Conservation (phyloP, 139 green algal genomes). For the Marvania coccoides region DNA sequence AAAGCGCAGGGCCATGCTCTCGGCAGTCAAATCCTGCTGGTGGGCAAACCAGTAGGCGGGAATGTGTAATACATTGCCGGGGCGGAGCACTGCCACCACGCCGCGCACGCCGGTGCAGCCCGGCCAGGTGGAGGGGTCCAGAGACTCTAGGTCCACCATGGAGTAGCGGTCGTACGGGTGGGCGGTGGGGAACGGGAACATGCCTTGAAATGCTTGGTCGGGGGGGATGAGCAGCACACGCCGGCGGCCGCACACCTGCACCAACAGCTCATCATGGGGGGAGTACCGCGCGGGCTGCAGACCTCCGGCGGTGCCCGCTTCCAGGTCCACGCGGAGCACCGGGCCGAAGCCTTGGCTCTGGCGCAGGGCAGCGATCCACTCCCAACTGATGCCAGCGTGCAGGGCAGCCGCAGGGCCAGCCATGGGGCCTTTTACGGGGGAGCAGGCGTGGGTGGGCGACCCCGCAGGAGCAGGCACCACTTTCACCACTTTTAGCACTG, state of each 20-base stretch:
- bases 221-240: constrained; percentile 57
- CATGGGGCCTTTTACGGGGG: background rate
- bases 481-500: background rate
- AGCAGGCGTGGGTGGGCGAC: background rate
- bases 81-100: constrained; percentile 25
- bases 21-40: constrained; percentile 33
- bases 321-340: constrained; percentile 24
- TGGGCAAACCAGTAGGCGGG: constrained; percentile 56
- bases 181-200: constrained; percentile 66
- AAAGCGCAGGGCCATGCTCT: constrained; percentile 16
- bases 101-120: constrained; percentile 17
- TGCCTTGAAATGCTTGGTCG: constrained; percentile 31
- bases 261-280: constrained; percentile 36
- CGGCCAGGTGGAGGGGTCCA: constrained; percentile 37
- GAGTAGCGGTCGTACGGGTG: constrained; percentile 71
- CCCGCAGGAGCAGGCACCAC: background rate
- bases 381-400: constrained; percentile 18
- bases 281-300: constrained; percentile 48
- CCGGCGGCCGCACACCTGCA: constrained; percentile 47
- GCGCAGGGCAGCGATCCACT: constrained; percentile 30
- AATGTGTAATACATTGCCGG: constrained; percentile 53
- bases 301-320: constrained; percentile 22
- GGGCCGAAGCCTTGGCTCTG: constrained; percentile 16
- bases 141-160: constrained; percentile 57
- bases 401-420: background rate